These are phyloP conservation scores for Pseudopyricularia javanii DNA, from an alignment of 2,329 filamentous ascomycete genomes.

Conservation along the genomic window DNA sequence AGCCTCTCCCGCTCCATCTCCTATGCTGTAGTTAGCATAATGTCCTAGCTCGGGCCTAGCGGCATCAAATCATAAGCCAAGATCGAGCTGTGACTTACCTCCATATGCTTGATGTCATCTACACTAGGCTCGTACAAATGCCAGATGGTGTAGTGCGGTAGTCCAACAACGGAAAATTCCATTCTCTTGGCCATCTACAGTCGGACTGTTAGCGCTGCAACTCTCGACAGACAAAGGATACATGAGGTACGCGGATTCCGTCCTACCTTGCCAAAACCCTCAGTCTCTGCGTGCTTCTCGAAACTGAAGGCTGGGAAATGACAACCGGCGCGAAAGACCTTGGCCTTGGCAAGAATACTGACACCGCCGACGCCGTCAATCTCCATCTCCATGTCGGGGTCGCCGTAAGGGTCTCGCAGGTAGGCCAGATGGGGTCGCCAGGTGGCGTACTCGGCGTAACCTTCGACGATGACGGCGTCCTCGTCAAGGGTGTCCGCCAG, in stretches of 20 bases:
- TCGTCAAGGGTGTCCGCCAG: conserved; percentile 92
- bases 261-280: conserved; percentile 83
- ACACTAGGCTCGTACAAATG: conserved; percentile 99
- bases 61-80: neutral
- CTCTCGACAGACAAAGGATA: neutral
- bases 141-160: conserved; percentile 98
- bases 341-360: conserved; percentile 91
- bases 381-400: conserved; percentile 99
- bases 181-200: conserved; percentile 89
- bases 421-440: conserved; percentile 97
- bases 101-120: conserved; percentile 95
- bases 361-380: conserved; percentile 96
- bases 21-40: conserved; percentile 21
- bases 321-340: conserved; percentile 86
- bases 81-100: conserved; percentile 32
- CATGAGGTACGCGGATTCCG: neutral
- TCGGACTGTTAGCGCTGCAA: conserved; percentile 3
- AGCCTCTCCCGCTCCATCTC: conserved; percentile 89
- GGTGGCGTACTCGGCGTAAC: conserved; percentile 96
- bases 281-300: conserved; percentile 95
- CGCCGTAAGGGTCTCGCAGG: conserved; percentile 88
- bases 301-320: conserved; percentile 99
- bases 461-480: conserved; percentile 96
- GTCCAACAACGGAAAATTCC: conserved; percentile 86
- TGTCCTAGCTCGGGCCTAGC: neutral